A percentile compares a stretch with the other conserved stretches of the same genome.
phyloP scores from a whole-genome alignment of 805 yeast species.

The Yarrowia bubula region DNA sequence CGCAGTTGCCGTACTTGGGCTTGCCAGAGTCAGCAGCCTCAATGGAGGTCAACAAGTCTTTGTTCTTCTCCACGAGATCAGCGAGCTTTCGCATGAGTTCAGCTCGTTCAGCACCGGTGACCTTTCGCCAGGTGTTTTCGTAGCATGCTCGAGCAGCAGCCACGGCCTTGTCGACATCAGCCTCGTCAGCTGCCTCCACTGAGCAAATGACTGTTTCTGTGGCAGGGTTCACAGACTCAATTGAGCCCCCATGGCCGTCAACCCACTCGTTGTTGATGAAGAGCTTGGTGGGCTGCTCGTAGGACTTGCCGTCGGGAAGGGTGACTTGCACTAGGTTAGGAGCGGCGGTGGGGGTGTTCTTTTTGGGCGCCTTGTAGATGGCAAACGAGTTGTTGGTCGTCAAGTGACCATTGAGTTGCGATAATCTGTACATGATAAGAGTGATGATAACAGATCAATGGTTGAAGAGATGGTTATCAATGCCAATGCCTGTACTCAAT shows the following conservation, averaged over 20 bases:
- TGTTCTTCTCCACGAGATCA: slow-evolving; percentile 67
- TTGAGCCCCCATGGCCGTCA: slow-evolving; percentile 54
- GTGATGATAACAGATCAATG: neutral
- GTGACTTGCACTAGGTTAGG: slow-evolving; percentile 31
- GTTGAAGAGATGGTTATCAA: neutral
- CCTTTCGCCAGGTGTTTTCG: slow-evolving; percentile 63
- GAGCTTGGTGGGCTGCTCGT: slow-evolving; percentile 78
- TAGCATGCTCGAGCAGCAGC: slow-evolving; percentile 80
- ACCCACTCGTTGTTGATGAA: slow-evolving; percentile 80
- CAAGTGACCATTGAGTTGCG: neutral
- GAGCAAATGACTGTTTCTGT: slow-evolving; percentile 69
- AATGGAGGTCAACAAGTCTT: slow-evolving; percentile 70
- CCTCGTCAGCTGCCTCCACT: slow-evolving; percentile 72
- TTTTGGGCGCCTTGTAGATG: slow-evolving; percentile 20
- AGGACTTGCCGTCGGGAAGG: slow-evolving; percentile 66
- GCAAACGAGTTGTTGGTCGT: neutral
- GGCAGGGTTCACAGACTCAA: slow-evolving; percentile 64
- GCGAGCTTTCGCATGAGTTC: slow-evolving; percentile 67
- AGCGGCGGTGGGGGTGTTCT: neutral
- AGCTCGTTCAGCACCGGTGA: slow-evolving; percentile 68
- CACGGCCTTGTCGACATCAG: slow-evolving; percentile 82
- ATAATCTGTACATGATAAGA: neutral
- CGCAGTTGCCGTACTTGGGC: slow-evolving; percentile 56
- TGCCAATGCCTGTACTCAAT: neutral
- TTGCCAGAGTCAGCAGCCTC: slow-evolving; percentile 92